Base-by-base conservation (phyloP, 345 rosid species). In the Brassica carinata region DNA sequence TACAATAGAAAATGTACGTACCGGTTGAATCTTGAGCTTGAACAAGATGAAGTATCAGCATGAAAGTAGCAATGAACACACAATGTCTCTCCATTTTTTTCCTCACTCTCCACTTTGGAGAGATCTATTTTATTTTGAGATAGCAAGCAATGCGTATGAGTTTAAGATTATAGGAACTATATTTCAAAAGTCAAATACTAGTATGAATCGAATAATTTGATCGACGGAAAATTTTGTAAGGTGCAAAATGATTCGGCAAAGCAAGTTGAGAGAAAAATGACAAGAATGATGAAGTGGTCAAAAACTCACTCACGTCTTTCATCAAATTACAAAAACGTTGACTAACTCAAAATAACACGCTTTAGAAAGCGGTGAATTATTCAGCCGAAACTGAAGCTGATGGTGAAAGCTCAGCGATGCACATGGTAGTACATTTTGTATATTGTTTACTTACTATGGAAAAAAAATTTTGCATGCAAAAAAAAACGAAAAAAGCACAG, bases 11-110 rank as follows among this genome's bases (percentile, higher is more conserved):
- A 51, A n/a, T 51, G 31, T 73, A 1, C 34, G 2, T 64, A 80
- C 83, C 73, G 4, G 67, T 70, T 72, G 36, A 77, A 77, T 81
- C 3, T 64, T 81, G 83, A 53, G 83, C 76, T 64, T 64, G 76
- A 48, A 53, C 68, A 19, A 66, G 2, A 61, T 40, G 71, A 74
- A 74, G 29, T 72, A 72, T 33, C 2, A 81, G 19, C 18, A 62
- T 0, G 17, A 45, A 5, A 4, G 64, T 67, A 34, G 64, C 64
- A 38, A 77, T 10, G 26, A 23, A 77, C 33, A 72, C 61, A 33
- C 2, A 8, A 26, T 33, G 0, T 48, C 26, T 74, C 0, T 45
- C 23, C 69, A 36, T 59, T 63, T 69, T 61, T 79, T 79, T 59
- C n/a, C 72, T 38, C 30, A 23, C 8, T 33, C 40, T 64, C 31